Base-by-base conservation (phyloP, 2,329 filamentous ascomycete genomes). In the Alternaria arbusti region DNA sequence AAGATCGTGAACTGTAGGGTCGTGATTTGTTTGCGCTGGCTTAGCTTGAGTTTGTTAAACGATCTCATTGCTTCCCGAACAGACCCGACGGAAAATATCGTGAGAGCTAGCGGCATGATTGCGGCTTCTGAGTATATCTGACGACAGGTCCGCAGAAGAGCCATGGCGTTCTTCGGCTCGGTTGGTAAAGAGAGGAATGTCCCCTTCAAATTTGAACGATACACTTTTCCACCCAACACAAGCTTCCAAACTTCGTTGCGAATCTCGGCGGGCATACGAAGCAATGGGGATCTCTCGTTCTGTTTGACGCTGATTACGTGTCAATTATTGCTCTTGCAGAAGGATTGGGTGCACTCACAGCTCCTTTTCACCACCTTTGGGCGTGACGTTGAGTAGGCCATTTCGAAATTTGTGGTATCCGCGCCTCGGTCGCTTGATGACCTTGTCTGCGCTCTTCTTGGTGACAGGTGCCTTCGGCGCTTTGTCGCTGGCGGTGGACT, bases 391-490 rank as follows among this genome's bases (percentile, higher is more conserved):
- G 5, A 70, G 59, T 23, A 65, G 15, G 7, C 63, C 66, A 26
- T 65, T 70, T 43, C 50, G 51, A 54, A 67, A 71, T 12, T 50
- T 71, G 50, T 66, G 67, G 23, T 61, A 70, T 26, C 67, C 66
- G 8, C 68, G 67, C 4, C 47, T 43, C 23, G 65, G 65, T 7
- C 67, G 61, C 57, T 70, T 70, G 30, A 50, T 32, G 10, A 64
- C 52, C 17, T 57, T 55, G 22, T 59, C 22, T 5, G 30, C 45
- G 12, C 15, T 60, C 28, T 47, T 57, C 15, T 62, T 58, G 12
- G 15, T 6, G 6, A 13, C 6, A 13, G 32, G 12, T 11, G 25
- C 46, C 9, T 36, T 45, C 13, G 30, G 32, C 3, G 25, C 28
- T 26, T 59, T 61, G 26, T 40, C 44, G 13, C 52, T 11, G 5